Evolutionary conservation across 2,329 filamentous ascomycete genomes (phyloP).

Genomic region (Septoria linicola): DNA sequence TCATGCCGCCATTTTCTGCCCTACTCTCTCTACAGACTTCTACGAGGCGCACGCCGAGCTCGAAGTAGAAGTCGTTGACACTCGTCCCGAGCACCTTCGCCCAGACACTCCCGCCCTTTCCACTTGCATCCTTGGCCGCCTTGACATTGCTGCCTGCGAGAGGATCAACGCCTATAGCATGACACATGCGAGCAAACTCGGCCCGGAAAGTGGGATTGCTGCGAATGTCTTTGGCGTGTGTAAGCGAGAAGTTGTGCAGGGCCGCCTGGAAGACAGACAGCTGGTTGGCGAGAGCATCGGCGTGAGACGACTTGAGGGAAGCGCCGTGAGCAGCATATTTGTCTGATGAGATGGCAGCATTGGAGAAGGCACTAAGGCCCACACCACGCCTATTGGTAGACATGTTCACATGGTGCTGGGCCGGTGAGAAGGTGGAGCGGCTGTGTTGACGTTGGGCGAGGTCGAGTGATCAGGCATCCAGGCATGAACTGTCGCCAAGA

Average conservation of each 20-base stretch:
- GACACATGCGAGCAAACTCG: conserved; percentile 98
- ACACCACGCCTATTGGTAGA: conserved; percentile 69
- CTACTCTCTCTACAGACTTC: conserved; percentile 86
- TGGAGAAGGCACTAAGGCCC: conserved; percentile 85
- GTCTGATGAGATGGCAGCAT: conserved; percentile 77
- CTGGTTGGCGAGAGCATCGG: conserved; percentile 84
- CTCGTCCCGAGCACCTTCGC: conserved; percentile 85
- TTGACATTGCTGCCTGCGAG: conserved; percentile 58
- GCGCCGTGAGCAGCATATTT: conserved; percentile 90
- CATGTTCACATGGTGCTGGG: conserved; percentile 37
- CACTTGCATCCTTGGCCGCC: conserved; percentile 40
- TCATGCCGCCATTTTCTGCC: conserved; percentile 87
- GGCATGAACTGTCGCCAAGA: conserved; percentile 11
- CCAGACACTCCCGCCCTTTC: conserved; percentile 72
- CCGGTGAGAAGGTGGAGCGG: background rate
- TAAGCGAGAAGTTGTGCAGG: conserved; percentile 90
- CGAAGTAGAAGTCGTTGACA: conserved; percentile 98
- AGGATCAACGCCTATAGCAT: conserved; percentile 93
- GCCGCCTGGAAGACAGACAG: conserved; percentile 94
- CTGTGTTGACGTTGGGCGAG: background rate
- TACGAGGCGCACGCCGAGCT: conserved; percentile 91
- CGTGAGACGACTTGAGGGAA: conserved; percentile 78
- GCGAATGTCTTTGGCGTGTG: conserved; percentile 92
- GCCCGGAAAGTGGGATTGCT: conserved; percentile 93
- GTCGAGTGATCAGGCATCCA: conserved; percentile 1